These are phyloP conservation scores for Colletotrichum paranaense DNA, from an alignment of 2,329 filamentous ascomycete species.

Conservation along the genomic window DNA sequence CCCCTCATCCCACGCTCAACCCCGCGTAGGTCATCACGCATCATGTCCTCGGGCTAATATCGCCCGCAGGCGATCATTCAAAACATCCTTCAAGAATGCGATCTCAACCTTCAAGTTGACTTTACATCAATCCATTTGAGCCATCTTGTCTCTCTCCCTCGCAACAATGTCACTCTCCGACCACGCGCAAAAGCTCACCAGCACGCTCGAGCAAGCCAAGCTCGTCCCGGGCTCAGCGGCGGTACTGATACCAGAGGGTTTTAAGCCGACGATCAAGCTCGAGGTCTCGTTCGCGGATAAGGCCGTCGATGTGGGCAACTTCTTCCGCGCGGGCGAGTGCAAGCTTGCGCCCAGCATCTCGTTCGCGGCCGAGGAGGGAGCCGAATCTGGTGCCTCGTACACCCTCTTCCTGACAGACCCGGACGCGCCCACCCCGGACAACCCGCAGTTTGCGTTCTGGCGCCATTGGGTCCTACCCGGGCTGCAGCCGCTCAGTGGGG, in stretches of 20 bases:
- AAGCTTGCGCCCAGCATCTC: constrained; percentile 49
- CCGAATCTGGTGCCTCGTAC: constrained; percentile 48
- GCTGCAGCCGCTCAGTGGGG: constrained; percentile 45
- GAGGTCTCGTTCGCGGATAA: constrained; percentile 49
- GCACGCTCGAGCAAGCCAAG: constrained; percentile 49
- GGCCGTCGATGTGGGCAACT: constrained; percentile 48
- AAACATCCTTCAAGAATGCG: neutral
- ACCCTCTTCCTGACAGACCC: constrained; percentile 63
- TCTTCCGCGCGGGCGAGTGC: constrained; percentile 53
- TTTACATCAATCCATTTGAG: neutral
- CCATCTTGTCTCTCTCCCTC: neutral
- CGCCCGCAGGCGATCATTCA: constrained; percentile 1
- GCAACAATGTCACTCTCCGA: constrained; percentile 29
- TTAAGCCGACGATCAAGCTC: constrained; percentile 54
- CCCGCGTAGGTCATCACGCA: constrained; percentile 32
- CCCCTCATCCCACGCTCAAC: constrained; percentile 10
- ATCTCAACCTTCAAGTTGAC: neutral
- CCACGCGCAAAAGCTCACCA: constrained; percentile 40
- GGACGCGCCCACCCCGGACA: constrained; percentile 65
- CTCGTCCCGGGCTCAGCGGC: constrained; percentile 54
- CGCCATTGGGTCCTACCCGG: constrained; percentile 63
- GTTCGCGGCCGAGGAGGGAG: constrained; percentile 48
- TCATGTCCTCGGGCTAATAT: constrained; percentile 24
- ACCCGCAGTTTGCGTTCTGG: constrained; percentile 67
- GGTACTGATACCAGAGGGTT: constrained; percentile 52